Percentiles rank a stretch among this genome's conserved stretches.
phyloP scores from a whole-genome alignment of 2,329 filamentous ascomycete genomes.

The Ophiocordyceps robertsii region DNA sequence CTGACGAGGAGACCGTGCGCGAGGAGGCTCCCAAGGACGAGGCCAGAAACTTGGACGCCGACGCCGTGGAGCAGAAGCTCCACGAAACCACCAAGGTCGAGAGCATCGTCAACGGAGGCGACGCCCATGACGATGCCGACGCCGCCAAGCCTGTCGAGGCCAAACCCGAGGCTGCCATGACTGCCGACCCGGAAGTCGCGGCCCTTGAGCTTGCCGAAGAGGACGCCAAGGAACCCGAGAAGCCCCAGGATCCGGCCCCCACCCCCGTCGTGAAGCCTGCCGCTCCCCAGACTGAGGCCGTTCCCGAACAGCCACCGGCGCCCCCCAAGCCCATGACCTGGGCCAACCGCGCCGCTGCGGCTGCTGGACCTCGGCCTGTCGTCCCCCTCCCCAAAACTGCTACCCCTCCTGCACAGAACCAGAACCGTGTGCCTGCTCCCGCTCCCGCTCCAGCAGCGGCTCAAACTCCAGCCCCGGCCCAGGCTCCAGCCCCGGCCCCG shows the following conservation, averaged over 20 bases:
- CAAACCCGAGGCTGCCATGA: slow-evolving; percentile 18
- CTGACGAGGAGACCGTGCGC: slow-evolving; percentile 14
- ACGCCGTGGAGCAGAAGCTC: slow-evolving; percentile 60
- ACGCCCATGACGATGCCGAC: slow-evolving; percentile 18
- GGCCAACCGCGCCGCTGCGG: slow-evolving; percentile 55
- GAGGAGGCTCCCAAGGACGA: slow-evolving; percentile 27
- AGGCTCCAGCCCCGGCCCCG: slow-evolving; percentile 22
- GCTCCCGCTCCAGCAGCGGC: slow-evolving; percentile 19
- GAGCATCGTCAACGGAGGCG: slow-evolving; percentile 17
- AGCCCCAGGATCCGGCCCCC: slow-evolving; percentile 50
- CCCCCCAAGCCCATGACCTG: slow-evolving; percentile 55
- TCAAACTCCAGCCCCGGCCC: slow-evolving; percentile 20
- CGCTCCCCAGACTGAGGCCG: slow-evolving; percentile 31
- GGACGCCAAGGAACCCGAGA: slow-evolving; percentile 43
- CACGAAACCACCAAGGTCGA: slow-evolving; percentile 42
- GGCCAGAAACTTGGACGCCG: slow-evolving; percentile 24
- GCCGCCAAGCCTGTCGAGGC: slow-evolving; percentile 23
- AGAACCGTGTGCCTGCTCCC: slow-evolving; percentile 35
- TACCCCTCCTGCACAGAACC: slow-evolving; percentile 30
- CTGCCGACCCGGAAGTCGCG: slow-evolving; percentile 34
- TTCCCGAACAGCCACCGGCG: slow-evolving; percentile 29
- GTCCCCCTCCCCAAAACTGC: slow-evolving; percentile 45
- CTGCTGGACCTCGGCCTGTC: slow-evolving; percentile 38
- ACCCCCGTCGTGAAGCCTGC: slow-evolving; percentile 36
- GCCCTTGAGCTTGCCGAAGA: slow-evolving; percentile 41